Evolutionary conservation across 306 rosid species (phyloP).

Genomic region (Aeschynomene evenia): DNA sequence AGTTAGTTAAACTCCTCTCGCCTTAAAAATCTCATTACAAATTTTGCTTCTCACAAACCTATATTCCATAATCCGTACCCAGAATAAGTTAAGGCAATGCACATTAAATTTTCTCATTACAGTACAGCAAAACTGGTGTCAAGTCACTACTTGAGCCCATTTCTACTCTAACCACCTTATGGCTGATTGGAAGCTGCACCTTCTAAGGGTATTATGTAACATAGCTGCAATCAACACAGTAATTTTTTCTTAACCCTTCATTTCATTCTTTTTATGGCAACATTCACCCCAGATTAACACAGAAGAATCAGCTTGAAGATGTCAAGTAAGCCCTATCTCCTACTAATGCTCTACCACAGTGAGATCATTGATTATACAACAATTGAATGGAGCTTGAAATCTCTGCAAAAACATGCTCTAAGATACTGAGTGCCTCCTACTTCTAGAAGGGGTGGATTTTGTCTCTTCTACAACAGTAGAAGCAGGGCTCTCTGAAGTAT

Average conservation of each 20-base stretch:
- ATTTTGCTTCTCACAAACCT: neutral
- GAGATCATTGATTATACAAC: conserved; percentile 46
- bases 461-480: conserved; percentile 77
- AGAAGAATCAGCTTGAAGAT: conserved; percentile 40
- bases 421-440: conserved; percentile 78
- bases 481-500: conserved; percentile 90
- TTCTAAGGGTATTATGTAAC: neutral
- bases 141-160: conserved; percentile 6
- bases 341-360: conserved; percentile 40
- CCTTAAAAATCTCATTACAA: neutral
- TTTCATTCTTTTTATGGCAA: conserved; percentile 25
- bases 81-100: conserved; percentile 5
- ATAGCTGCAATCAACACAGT: neutral
- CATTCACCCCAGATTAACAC: conserved; percentile 22
- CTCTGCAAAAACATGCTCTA: conserved; percentile 42
- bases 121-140: conserved; percentile 36
- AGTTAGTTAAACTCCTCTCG: neutral
- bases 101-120: conserved; percentile 4
- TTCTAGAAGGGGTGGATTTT: conserved; percentile 81
- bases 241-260: conserved; percentile 23
- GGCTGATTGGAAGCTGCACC: neutral
- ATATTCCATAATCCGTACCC: neutral
- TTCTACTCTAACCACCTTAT: neutral
- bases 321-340: conserved; percentile 56
- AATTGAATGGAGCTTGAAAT: conserved; percentile 14